Base-by-base conservation (phyloP, 164 flowering plant genomes). In the Annona cherimola region DNA sequence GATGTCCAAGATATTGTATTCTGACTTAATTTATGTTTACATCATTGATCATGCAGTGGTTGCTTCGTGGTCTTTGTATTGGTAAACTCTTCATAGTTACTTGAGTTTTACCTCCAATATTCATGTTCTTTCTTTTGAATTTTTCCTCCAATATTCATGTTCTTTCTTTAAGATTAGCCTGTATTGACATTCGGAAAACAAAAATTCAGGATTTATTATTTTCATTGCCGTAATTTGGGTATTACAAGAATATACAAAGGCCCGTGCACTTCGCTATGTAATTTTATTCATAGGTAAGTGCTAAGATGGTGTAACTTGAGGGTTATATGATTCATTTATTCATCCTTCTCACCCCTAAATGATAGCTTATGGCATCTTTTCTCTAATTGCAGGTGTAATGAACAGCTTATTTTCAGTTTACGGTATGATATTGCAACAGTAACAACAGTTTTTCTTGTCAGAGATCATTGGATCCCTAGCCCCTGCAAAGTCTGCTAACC, bases 41-140 rank as follows among this genome's bases (percentile, higher is more conserved):
- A 35, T 35, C 5, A 50, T 63, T 64, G 12, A 4, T 45, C 14
- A 11, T 73, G 75, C 89, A 92, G 99, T 95, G 99, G 99, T 87
- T 90, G 42, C 94, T 95, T 66, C 87, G 99, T 64, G 96, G 96
- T 76, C 97, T 95, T 76, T 95, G 97, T 74, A 85, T 93, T 68
- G 99, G 97, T 95, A 69, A 76, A 86, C 74, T 9, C 45, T 67
- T 73, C 60, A 19, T 66, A 64, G 71, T 43, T 26, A 26, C 35
- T 26, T 26, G 35, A 26, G 35, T 26, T 26, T 26, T 26, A 42
- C 42, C 46, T 46, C 20, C 18, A 20, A 26, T 50, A 50, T 16
- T 50, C 69, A 69, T 74, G 61, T 46, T 45, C 41, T 0, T 0
- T 65, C 16, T 60, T 50, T 26, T 26, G 35, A 26, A 26, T 26